Evolutionary conservation across 345 rosid genomes (phyloP).

Genomic region (Aquilaria yunnanensis): DNA sequence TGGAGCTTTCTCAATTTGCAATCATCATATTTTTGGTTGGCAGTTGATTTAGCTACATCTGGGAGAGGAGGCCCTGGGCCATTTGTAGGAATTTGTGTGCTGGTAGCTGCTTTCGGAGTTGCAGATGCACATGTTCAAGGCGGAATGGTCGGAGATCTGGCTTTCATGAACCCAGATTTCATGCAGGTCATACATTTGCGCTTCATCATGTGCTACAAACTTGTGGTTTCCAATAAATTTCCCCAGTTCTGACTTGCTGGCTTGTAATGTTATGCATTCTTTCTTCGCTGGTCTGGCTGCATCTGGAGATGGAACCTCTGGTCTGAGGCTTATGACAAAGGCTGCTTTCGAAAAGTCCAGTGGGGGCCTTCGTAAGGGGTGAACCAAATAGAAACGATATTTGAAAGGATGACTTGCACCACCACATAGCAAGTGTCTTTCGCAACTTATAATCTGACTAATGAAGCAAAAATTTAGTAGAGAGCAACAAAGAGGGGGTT

Average conservation of each 20-base stretch:
- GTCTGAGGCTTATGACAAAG: conserved; percentile 58
- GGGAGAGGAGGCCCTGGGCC: conserved; percentile 64
- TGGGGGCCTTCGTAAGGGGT: conserved; percentile 65
- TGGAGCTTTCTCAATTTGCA: neutral
- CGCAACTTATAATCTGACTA: too few species aligned
- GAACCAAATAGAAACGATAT: too few species aligned
- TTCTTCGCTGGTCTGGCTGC: conserved; percentile 75
- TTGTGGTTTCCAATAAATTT: neutral
- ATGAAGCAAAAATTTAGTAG: too few species aligned
- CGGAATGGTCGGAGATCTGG: conserved; percentile 76
- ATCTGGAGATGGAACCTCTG: conserved; percentile 70
- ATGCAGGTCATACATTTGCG: conserved; percentile 40
- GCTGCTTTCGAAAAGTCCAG: conserved; percentile 57
- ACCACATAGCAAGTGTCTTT: too few species aligned
- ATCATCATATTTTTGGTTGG: neutral
- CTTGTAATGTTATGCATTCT: conserved; percentile 32
- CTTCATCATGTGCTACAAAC: neutral
- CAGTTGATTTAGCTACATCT: conserved; percentile 54
- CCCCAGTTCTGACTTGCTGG: too few species aligned
- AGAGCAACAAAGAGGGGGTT: too few species aligned
- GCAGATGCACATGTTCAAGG: conserved; percentile 85
- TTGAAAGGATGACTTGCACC: too few species aligned
- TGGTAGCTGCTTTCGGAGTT: conserved; percentile 56
- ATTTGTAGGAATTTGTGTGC: conserved; percentile 42
- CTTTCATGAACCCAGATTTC: conserved; percentile 78